phyloP scores from a whole-genome alignment of 495 filamentous ascomycete species.

The Penicillium longicatenatum region DNA sequence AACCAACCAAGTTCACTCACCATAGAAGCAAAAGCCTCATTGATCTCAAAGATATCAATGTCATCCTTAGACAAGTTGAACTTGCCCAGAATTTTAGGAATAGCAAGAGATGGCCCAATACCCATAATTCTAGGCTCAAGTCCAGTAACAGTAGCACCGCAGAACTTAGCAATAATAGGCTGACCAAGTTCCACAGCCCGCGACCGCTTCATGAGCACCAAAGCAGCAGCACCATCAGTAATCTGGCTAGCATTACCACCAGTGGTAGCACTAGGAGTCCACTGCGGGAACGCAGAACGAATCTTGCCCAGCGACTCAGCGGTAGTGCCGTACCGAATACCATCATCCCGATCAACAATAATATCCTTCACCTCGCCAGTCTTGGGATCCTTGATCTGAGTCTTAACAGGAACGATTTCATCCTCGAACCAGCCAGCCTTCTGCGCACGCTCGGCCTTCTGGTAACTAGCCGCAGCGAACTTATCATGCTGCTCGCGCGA shows the following conservation, averaged over 20 bases:
- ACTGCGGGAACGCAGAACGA: constrained; percentile 83
- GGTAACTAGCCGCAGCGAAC: constrained; percentile 82
- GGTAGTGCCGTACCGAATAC: constrained; percentile 87
- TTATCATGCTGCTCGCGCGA: constrained; percentile 73
- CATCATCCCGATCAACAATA: constrained; percentile 83
- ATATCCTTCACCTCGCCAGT: constrained; percentile 76
- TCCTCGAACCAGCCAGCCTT: constrained; percentile 90
- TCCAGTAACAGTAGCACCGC: constrained; percentile 83
- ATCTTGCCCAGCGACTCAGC: constrained; percentile 80
- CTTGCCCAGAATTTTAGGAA: constrained; percentile 87
- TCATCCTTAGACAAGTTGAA: constrained; percentile 76
- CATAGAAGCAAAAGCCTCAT: constrained; percentile 97
- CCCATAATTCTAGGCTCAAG: constrained; percentile 94
- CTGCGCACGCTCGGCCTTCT: constrained; percentile 84
- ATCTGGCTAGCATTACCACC: constrained; percentile 94
- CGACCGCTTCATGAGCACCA: constrained; percentile 91
- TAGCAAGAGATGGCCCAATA: constrained; percentile 88
- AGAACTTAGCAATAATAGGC: constrained; percentile 90
- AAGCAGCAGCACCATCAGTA: constrained; percentile 88
- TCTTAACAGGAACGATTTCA: constrained; percentile 86
- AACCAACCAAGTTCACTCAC: constrained; percentile 43
- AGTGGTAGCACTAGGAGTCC: constrained; percentile 80
- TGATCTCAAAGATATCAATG: constrained; percentile 88
- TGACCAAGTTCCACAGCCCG: constrained; percentile 80
- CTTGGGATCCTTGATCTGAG: constrained; percentile 77